Evolutionary conservation across 1,139 yeast genomes (phyloP).

Genomic region (Suhomyces choctaworum): DNA sequence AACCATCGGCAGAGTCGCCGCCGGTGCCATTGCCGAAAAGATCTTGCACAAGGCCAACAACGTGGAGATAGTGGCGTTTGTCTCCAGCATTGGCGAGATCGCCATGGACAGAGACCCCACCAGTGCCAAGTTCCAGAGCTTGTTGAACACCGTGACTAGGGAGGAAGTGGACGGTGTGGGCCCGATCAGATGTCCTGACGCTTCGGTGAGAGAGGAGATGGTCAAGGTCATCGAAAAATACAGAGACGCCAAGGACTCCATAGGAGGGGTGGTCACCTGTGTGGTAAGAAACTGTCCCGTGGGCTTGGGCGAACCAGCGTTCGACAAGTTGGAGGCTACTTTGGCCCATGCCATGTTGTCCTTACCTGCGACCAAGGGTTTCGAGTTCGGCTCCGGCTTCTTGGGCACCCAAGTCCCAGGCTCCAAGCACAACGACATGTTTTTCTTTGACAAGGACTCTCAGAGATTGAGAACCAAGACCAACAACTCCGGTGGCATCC

Average conservation of each 20-base stretch:
- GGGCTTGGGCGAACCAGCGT: constrained; percentile 96
- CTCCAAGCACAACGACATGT: constrained; percentile 89
- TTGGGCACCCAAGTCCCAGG: constrained; percentile 89
- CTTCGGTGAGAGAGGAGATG: constrained; percentile 71
- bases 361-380: constrained; percentile 96
- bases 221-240: constrained; percentile 81
- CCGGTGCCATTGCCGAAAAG: constrained; percentile 97
- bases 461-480: constrained; percentile 77
- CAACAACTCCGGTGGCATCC: constrained; percentile 95
- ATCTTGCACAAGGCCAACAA: constrained; percentile 71
- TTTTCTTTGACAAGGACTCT: constrained; percentile 55
- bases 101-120: constrained; percentile 74
- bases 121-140: constrained; percentile 60
- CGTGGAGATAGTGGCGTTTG: constrained; percentile 96
- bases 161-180: constrained; percentile 85
- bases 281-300: constrained; percentile 90
- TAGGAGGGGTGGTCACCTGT: constrained; percentile 98
- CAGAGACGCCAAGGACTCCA: constrained; percentile 86
- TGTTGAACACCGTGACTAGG: constrained; percentile 76
- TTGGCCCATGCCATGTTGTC: constrained; percentile 98
- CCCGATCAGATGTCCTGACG: constrained; percentile 93
- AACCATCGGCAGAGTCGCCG: constrained; percentile 98
- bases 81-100: constrained; percentile 81
- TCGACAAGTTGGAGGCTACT: constrained; percentile 91
- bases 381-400: constrained; percentile 96